phyloP scores from a whole-genome alignment of 2,329 filamentous ascomycete species.

The Bimuria novae-zelandiae region DNA sequence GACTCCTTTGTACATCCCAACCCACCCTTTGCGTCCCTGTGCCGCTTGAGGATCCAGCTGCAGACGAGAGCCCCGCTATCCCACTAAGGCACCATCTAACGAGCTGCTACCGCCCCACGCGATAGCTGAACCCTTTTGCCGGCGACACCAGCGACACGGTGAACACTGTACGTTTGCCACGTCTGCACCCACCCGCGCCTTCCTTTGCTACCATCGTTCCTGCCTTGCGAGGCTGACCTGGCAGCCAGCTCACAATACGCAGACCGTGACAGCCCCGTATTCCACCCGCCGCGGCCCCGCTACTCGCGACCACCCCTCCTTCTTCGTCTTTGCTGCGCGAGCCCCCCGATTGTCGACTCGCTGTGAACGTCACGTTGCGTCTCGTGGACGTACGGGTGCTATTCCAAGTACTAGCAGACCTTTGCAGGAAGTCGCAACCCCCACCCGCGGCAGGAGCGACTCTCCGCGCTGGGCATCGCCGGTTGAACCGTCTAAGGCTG shows the following conservation, averaged over 20 bases:
- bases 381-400: no score
- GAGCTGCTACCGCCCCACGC: constrained; percentile 21
- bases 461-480: no score
- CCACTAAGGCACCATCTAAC: constrained; percentile 14
- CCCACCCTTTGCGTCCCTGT: background rate
- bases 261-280: constrained; percentile 17
- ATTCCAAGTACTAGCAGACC: no score
- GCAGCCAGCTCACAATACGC: constrained; percentile 16
- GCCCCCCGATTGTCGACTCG: no score
- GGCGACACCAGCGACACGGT: constrained; percentile 4
- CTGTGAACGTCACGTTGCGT: constrained; percentile 12
- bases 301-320: constrained; percentile 11
- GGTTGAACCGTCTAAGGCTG: no score
- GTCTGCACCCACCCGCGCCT: constrained; percentile 5
- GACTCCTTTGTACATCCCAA: background rate
- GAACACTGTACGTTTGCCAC: constrained; percentile 13
- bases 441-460: no score
- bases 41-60: constrained; percentile 20
- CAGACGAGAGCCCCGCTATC: constrained; percentile 23
- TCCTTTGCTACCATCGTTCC: constrained; percentile 1
- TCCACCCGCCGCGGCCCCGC: constrained; percentile 10
- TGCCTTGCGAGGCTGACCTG: constrained; percentile 21
- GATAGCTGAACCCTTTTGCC: constrained; percentile 10
- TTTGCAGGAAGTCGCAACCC: no score
- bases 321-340: constrained; percentile 1